phyloP scores from a whole-genome alignment of 1,284 basidiomycete genomes.

The Malassezia equina region DNA sequence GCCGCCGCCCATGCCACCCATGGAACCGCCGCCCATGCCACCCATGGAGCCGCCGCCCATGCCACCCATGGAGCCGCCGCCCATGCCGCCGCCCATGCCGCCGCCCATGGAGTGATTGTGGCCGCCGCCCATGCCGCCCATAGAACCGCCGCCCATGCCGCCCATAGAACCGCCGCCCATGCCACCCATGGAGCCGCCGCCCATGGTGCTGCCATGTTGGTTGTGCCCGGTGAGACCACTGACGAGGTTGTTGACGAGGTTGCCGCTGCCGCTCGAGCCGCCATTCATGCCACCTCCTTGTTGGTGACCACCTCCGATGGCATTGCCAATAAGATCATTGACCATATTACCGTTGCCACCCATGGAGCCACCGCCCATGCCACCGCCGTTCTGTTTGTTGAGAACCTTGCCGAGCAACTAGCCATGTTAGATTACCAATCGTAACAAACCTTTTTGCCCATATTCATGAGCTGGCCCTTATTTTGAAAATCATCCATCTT shows the following conservation, averaged over 20 bases:
- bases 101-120: not conserved
- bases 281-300: conserved; percentile 1
- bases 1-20: conserved; percentile 10
- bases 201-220: not conserved
- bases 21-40: not conserved
- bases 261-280: not conserved
- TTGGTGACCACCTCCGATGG: too few relatives aligned
- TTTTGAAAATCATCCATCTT: conserved; percentile 6
- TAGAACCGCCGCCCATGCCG: conserved; percentile 1
- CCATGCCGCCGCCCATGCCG: conserved; percentile 5
- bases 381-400: not conserved
- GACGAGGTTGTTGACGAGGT: not conserved
- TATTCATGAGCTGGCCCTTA: not conserved
- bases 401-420: conserved; percentile 2
- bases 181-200: conserved; percentile 1
- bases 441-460: conserved; percentile 1
- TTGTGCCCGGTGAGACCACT: conserved; percentile 1
- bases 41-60: conserved; percentile 1
- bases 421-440: not conserved
- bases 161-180: conserved; percentile 7
- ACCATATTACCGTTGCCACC: too few relatives aligned
- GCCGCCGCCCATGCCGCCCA: conserved; percentile 6
- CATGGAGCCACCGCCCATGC: not conserved
- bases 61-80: not conserved
- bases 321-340: too few relatives aligned